Conservation (phyloP, 805 yeast species). For the Candida corydali region DNA sequence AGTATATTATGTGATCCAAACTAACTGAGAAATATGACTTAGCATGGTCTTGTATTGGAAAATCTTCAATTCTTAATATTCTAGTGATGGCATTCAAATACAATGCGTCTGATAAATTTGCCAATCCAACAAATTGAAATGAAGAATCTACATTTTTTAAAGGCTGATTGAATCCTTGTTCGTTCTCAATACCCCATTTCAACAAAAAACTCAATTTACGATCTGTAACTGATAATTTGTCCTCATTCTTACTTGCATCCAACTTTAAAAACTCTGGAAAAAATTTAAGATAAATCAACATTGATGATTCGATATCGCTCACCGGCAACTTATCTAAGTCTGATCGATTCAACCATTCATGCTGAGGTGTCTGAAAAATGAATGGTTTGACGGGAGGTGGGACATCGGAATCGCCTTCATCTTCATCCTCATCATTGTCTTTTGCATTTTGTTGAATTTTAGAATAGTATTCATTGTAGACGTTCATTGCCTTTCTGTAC, state of each 20-base stretch:
- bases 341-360: slow-evolving; percentile 25
- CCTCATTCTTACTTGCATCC: slow-evolving; percentile 21
- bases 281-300: slow-evolving; percentile 23
- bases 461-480: slow-evolving; percentile 19
- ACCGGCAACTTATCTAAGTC: slow-evolving; percentile 13
- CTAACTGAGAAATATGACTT: slow-evolving; percentile 49
- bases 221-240: slow-evolving; percentile 18
- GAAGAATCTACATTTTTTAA: slow-evolving; percentile 13
- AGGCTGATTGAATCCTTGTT: slow-evolving; percentile 11
- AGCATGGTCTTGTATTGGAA: slow-evolving; percentile 15
- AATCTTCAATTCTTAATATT: slow-evolving; percentile 35
- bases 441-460: slow-evolving; percentile 20
- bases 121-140: slow-evolving; percentile 50
- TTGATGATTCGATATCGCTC: slow-evolving; percentile 11
- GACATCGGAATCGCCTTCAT: slow-evolving; percentile 23
- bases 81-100: slow-evolving; percentile 51
- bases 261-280: slow-evolving; percentile 31
- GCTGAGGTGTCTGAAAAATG: slow-evolving; percentile 30
- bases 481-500: slow-evolving; percentile 13
- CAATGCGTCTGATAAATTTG: slow-evolving; percentile 56
- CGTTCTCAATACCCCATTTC: slow-evolving; percentile 22
- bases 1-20: slow-evolving; percentile 63
- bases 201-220: slow-evolving; percentile 23
- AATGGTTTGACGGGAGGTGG: slow-evolving; percentile 26
- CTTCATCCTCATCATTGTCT: slow-evolving; percentile 22